Conservation (phyloP, 1,284 basidiomycete genomes). For the Heterobasidion irregulare region DNA sequence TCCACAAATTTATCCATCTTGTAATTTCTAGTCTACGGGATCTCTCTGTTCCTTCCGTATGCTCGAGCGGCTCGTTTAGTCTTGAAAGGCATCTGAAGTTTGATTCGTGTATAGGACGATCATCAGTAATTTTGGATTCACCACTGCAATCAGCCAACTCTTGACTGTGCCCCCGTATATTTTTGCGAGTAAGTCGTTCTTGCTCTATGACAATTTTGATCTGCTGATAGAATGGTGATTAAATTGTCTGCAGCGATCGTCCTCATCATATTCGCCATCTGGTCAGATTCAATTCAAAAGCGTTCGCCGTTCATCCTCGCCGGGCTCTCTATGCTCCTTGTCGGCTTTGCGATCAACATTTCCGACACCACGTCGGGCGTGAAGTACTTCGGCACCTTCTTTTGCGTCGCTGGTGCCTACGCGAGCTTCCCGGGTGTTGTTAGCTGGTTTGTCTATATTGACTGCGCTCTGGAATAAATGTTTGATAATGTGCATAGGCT, state of each 20-base stretch:
- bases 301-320: constrained; percentile 55
- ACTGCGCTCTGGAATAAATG: too few species aligned
- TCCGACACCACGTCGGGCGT: constrained; percentile 36
- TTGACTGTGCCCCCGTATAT: constrained; percentile 66
- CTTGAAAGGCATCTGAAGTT: not conserved
- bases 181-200: constrained; percentile 38
- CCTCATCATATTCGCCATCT: constrained; percentile 43
- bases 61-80: constrained; percentile 15
- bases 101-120: constrained; percentile 38
- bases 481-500: constrained; percentile 25
- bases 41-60: constrained; percentile 60
- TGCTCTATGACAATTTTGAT: not conserved
- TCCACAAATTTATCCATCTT: constrained; percentile 17
- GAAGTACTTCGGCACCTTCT: constrained; percentile 66
- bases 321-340: constrained; percentile 41
- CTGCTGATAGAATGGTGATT: not conserved
- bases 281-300: constrained; percentile 47
- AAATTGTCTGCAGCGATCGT: constrained; percentile 32
- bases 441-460: constrained; percentile 40
- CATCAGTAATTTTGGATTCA: constrained; percentile 55
- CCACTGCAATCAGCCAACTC: constrained; percentile 50
- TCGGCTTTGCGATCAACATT: constrained; percentile 64
- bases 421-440: constrained; percentile 55
- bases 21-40: constrained; percentile 34
- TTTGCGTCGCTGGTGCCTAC: constrained; percentile 53